Evolutionary conservation across 805 yeast genomes (phyloP).

Genomic region (Candida nitratophila): DNA sequence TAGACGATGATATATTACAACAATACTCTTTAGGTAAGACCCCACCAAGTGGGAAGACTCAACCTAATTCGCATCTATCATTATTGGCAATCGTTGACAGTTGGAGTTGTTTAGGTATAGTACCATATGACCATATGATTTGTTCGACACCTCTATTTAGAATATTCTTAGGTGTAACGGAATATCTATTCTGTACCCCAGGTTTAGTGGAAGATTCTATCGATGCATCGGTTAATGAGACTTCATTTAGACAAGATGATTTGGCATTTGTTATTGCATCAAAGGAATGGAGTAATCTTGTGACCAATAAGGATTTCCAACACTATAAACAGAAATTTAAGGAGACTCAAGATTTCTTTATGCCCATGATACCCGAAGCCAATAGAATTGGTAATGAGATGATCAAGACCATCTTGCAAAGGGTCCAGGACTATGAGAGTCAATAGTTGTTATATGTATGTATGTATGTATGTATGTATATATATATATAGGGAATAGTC

Average conservation of each 20-base stretch:
- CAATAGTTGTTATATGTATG: neutral
- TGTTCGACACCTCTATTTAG: constrained; percentile 93
- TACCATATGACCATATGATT: constrained; percentile 94
- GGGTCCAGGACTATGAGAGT: constrained; percentile 20
- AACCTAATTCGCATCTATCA: constrained; percentile 87
- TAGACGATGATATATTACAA: constrained; percentile 75
- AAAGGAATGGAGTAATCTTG: constrained; percentile 78
- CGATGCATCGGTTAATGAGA: constrained; percentile 58
- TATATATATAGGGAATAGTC: neutral
- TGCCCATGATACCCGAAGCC: constrained; percentile 85
- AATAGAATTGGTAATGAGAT: constrained; percentile 85
- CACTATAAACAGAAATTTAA: constrained; percentile 69
- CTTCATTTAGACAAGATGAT: constrained; percentile 79
- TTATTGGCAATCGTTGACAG: constrained; percentile 87
- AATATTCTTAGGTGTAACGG: constrained; percentile 89
- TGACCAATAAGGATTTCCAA: constrained; percentile 66
- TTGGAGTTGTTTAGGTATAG: constrained; percentile 79
- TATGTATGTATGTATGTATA: neutral
- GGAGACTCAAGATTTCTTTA: constrained; percentile 73
- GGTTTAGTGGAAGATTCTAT: constrained; percentile 76
- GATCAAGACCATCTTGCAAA: constrained; percentile 66
- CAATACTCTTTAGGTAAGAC: constrained; percentile 69
- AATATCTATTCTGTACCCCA: constrained; percentile 81
- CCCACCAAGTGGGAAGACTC: constrained; percentile 54
- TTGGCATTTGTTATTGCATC: constrained; percentile 90